Evolutionary conservation across 257 asterid genomes (phyloP), one percentile per base, ranked within the genome.

Genomic region (Scutellaria barbata): DNA sequence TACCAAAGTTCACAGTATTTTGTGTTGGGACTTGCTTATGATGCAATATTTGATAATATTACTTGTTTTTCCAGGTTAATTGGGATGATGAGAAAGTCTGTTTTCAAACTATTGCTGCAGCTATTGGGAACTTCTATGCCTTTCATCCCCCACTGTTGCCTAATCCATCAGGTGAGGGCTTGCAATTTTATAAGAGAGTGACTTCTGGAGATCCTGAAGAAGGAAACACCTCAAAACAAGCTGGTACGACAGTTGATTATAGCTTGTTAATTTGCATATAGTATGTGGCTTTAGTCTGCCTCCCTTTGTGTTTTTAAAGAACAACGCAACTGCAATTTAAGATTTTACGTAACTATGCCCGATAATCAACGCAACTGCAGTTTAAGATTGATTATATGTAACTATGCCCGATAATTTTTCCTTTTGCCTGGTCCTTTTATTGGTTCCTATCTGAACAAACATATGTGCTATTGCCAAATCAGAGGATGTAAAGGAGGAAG

Each of bases 61-160:
- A 57, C 52, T 72, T 61, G 30, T 55, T 63, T 58, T 66, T 77
- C 79, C 79, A 94, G 98, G 96, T 94, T 76, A 72, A 91, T 57
- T 94, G 99, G 99, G 92, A 89, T 61, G 88, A 88, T 16, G 99
- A 94, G 88, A 88, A 80, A 81, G 42, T 67, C 35, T 94, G 99
- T 82, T 91, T 94, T 76, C 95, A 89, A 80, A 84, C 96, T 50
- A 83, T 94, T 74, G 97, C 99, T 78, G 99, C 96, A 81, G 92
- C 96, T 68, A 86, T 94, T 68, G 99, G 93, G 59, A 87, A 82
- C 75, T 94, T 91, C 76, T 91, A 94, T 63, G 97, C 96, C 60
- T 80, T 94, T 71, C 92, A 91, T 84, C 95, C 96, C 52, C 99
- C 99, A 10, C n/a, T 94, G 78, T 74, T 94, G 81, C 99, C 98